These are phyloP conservation scores for Agrostemma githago DNA, from an alignment of 148 eudicot species.

Conservation along the genomic window DNA sequence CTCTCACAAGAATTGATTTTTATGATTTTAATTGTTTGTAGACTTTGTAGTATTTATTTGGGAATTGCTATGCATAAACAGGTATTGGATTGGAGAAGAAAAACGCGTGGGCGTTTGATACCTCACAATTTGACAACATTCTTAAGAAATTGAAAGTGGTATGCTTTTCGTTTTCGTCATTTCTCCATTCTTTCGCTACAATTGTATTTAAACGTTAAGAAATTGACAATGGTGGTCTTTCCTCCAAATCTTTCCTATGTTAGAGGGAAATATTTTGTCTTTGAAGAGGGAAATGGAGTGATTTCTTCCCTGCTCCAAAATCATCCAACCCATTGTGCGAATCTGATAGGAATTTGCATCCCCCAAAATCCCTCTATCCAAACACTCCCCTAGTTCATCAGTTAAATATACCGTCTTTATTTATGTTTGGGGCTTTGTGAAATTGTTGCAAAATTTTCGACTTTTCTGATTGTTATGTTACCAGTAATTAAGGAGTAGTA, in stretches of 20 bases:
- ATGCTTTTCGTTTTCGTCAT: slow-evolving; percentile 13
- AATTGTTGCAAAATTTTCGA: background rate
- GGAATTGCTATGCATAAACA: slow-evolving; percentile 13
- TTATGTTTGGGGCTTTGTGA: background rate
- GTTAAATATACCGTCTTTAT: too few relatives aligned
- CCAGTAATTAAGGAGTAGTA: background rate
- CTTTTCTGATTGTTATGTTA: background rate
- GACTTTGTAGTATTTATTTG: slow-evolving; percentile 3
- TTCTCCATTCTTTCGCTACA: background rate
- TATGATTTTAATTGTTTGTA: background rate
- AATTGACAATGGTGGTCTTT: too few relatives aligned
- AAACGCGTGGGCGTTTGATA: slow-evolving; percentile 91
- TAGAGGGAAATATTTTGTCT: too few relatives aligned
- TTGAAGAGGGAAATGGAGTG: too few relatives aligned
- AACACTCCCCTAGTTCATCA: too few relatives aligned
- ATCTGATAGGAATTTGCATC: too few relatives aligned
- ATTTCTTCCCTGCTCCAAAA: too few relatives aligned
- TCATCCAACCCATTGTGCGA: too few relatives aligned
- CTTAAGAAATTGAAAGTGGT: slow-evolving; percentile 96
- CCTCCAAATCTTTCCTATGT: too few relatives aligned
- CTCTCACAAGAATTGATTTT: too few relatives aligned
- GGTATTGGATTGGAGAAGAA: slow-evolving; percentile 83
- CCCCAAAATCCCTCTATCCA: too few relatives aligned
- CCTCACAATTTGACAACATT: slow-evolving; percentile 84
- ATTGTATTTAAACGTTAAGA: background rate